Conservation (phyloP, 495 filamentous ascomycete genomes). For the Aspergillus conjunctus region DNA sequence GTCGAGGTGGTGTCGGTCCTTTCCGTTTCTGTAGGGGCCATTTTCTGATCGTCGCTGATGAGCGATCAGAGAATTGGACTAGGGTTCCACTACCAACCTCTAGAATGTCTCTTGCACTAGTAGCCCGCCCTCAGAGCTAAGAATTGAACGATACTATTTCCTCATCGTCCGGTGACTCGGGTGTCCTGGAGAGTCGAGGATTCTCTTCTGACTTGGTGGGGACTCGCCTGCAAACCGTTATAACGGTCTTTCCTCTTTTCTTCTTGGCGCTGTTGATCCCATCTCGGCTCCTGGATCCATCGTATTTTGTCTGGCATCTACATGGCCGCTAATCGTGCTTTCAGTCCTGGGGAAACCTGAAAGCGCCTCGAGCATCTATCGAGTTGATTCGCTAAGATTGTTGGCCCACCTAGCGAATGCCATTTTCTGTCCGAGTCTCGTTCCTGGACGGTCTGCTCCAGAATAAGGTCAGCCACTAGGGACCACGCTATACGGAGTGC, state of each 20-base stretch:
- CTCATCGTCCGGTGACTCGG: too few relatives aligned
- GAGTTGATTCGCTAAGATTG: neutral
- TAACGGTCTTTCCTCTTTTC: conserved; percentile 24
- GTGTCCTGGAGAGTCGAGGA: too few relatives aligned
- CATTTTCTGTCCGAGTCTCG: neutral
- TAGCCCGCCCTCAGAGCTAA: neutral
- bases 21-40: conserved; percentile 30
- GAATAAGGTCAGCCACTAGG: neutral
- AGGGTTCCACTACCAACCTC: neutral
- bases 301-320: conserved; percentile 19
- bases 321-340: conserved; percentile 10
- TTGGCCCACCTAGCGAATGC: neutral
- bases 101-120: neutral
- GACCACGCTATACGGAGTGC: neutral
- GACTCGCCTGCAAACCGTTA: conserved; percentile 16
- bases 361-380: neutral
- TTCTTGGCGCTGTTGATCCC: conserved; percentile 24
- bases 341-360: neutral
- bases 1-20: conserved; percentile 32
- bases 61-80: conserved; percentile 29
- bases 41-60: conserved; percentile 40
- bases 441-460: neutral
- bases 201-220: conserved; percentile 5
- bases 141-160: neutral
- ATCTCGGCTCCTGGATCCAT: conserved; percentile 23